Evolutionary conservation across 139 green algal species (phyloP), one percentile per base, ranked within the genome.

Genomic region (Chlamydomonas asymmetrica): DNA sequence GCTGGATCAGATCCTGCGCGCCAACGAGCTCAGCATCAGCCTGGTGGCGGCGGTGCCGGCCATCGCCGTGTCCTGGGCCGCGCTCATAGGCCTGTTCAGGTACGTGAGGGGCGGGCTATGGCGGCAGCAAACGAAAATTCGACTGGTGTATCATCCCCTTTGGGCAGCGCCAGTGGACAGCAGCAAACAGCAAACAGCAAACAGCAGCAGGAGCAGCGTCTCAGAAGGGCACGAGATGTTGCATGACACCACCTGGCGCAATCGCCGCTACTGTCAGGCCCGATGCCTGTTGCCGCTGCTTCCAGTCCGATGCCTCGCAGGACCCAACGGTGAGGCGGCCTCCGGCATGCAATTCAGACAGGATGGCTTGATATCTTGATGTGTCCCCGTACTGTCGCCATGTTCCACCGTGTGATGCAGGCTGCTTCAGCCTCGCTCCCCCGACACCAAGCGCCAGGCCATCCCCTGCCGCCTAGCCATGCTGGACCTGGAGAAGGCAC

Each of bases 1-100:
- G 83, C 82, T 98, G 77, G 94, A 98, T 75, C 94, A 98, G 78
- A 94, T 97, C 54, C 84, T 97, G 61, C 76, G 80, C 29, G 88
- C 93, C 66, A 98, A 98, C 76, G 90, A 97, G 87, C 85, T 97
- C 7, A 93, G 84, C 73, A 88, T 98, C 41, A 84, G 82, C 3
- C 73, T 97, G 22, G 75, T 96, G 71, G 92, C 92, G 4, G 81
- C 76, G 8, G 7, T 82, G 43, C 72, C 85, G 20, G 69, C 75
- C 10, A 31, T 81, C 40, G 66, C 32, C 6, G 39, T 79, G 22
- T 63, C 56, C 2, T 63, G 75, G 75, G 71, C 52, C 3, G n/a
- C 59, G 38, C 38, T 52, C 18, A 52, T 52, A 52, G 45, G 13
- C 13, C 13, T 16, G 45, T 10, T 52, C 45, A 52, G 45, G 45